Conservation (phyloP, 371 early-diverging fungal species). For the Funneliformis caledonium region DNA sequence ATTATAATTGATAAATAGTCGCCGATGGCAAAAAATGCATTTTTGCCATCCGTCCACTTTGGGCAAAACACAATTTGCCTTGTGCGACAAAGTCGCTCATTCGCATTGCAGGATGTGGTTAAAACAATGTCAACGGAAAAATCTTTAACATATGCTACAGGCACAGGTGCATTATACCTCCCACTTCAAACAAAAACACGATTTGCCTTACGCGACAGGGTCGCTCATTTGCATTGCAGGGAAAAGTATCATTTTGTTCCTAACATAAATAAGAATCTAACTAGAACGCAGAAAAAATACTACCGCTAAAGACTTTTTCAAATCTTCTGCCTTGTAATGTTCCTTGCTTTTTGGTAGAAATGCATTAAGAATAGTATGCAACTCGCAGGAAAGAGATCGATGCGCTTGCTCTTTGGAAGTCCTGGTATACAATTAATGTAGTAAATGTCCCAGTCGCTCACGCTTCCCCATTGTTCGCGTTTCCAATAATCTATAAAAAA, state of each 20-base stretch:
- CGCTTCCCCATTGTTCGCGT: neutral
- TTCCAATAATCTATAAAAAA: conserved; percentile 28
- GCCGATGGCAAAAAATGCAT: neutral
- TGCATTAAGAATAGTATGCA: conserved; percentile 11
- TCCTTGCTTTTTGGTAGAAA: neutral
- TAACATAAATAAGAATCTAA: conserved; percentile 13
- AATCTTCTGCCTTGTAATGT: neutral
- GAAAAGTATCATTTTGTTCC: conserved; percentile 15
- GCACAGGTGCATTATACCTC: too few relatives aligned
- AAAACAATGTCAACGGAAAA: too few relatives aligned
- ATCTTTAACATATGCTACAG: too few relatives aligned
- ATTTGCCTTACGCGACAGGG: neutral
- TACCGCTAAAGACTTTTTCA: neutral
- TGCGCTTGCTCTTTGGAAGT: conserved; percentile 9
- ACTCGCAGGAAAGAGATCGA: neutral
- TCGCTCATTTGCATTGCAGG: neutral
- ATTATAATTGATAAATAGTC: too few relatives aligned
- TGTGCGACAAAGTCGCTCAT: too few relatives aligned
- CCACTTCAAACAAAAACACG: neutral
- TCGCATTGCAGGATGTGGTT: too few relatives aligned
- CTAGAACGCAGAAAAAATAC: neutral
- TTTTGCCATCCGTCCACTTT: neutral
- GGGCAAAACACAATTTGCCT: conserved; percentile 1
- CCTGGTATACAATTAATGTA: conserved; percentile 9
- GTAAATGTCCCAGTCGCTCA: conserved; percentile 22